Conservation (phyloP, 495 filamentous ascomycete species). For the Saxophila tyrrhenica region DNA sequence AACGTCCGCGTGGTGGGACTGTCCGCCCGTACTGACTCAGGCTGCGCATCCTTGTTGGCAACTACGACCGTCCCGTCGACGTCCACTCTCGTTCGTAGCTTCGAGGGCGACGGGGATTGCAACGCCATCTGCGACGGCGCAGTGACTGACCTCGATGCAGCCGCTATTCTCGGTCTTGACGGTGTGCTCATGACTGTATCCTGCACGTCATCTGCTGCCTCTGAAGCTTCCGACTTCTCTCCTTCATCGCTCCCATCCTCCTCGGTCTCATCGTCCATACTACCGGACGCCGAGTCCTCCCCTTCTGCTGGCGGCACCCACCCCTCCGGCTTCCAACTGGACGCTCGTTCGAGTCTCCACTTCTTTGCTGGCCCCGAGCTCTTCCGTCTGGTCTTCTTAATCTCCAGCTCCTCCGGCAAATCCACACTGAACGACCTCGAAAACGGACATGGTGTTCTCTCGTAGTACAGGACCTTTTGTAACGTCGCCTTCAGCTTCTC, state of each 20-base stretch:
- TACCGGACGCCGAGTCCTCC: background rate
- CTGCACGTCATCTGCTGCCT: conserved; percentile 1
- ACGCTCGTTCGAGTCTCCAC: conserved; percentile 42
- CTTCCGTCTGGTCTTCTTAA: conserved; percentile 46
- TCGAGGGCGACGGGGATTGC: conserved; percentile 30
- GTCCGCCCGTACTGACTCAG: background rate
- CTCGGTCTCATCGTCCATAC: conserved; percentile 14
- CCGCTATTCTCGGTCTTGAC: conserved; percentile 20
- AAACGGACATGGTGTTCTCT: conserved; percentile 81
- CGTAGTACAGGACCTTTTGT: conserved; percentile 61
- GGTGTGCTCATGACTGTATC: conserved; percentile 11
- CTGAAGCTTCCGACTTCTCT: background rate
- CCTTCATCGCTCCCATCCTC: conserved; percentile 13
- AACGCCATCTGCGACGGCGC: conserved; percentile 37
- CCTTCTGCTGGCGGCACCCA: conserved; percentile 16
- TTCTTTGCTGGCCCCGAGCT: conserved; percentile 20
- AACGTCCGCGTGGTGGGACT: conserved; percentile 3
- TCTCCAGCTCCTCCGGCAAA: conserved; percentile 55
- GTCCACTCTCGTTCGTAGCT: conserved; percentile 25
- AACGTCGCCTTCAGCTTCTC: conserved; percentile 59
- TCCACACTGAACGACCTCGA: conserved; percentile 61
- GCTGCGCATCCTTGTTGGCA: background rate
- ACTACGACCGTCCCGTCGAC: background rate
- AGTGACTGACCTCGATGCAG: conserved; percentile 32
- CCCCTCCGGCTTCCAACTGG: conserved; percentile 32